These are phyloP conservation scores for Lactarius deliciosus DNA, from an alignment of 768 basidiomycete genomes.

Conservation along the genomic window DNA sequence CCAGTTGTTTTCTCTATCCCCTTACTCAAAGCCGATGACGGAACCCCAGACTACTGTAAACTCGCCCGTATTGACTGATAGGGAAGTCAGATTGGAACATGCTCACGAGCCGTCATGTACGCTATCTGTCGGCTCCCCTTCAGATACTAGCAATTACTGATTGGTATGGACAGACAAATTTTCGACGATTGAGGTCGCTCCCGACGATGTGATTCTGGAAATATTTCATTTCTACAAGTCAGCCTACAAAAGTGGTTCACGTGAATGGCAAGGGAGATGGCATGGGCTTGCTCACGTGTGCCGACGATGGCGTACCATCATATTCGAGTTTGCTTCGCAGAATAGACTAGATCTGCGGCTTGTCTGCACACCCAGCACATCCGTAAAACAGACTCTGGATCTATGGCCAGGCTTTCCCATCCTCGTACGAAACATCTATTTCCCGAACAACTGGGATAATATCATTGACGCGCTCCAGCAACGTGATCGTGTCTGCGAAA, in stretches of 20 bases:
- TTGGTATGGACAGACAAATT: too few relatives aligned
- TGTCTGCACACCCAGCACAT: constrained; percentile 2
- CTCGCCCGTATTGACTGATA: too few relatives aligned
- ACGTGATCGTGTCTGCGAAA: not conserved
- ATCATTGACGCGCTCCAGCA: constrained; percentile 2
- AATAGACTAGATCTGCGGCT: constrained; percentile 9
- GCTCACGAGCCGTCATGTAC: too few relatives aligned
- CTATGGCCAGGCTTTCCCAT: constrained; percentile 4
- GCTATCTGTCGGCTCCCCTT: too few relatives aligned
- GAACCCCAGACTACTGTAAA: too few relatives aligned
- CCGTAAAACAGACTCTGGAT: constrained; percentile 6
- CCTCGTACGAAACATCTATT: not conserved
- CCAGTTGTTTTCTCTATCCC: too few relatives aligned
- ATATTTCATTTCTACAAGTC: too few relatives aligned
- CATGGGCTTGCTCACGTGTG: constrained; percentile 3
- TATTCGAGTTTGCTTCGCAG: not conserved
- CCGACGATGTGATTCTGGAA: too few relatives aligned
- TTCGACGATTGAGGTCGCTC: too few relatives aligned
- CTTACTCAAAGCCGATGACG: too few relatives aligned
- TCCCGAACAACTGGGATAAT: not conserved
- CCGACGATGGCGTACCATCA: constrained; percentile 1
- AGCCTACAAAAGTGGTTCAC: not conserved
- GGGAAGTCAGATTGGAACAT: too few relatives aligned
- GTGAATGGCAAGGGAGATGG: constrained; percentile 1
- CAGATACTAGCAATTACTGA: too few relatives aligned